These are phyloP conservation scores for Bretschneidera sinensis DNA, from an alignment of 345 rosid species.

Conservation along the genomic window DNA sequence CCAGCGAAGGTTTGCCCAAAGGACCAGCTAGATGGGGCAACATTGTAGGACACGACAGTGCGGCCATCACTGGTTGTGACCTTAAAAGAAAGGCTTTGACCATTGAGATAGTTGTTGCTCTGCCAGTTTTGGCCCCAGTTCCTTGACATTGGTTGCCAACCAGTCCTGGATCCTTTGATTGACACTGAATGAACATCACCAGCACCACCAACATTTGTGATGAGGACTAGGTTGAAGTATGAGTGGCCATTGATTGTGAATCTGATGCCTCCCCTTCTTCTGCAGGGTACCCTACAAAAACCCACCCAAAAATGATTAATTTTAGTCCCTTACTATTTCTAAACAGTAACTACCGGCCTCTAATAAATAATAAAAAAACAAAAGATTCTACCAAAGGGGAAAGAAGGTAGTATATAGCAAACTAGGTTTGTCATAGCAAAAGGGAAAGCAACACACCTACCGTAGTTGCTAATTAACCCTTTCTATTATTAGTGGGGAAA, in stretches of 20 bases:
- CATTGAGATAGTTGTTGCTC: slow-evolving; percentile 59
- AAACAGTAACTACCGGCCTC: too few species aligned
- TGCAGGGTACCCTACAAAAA: slow-evolving; percentile 53
- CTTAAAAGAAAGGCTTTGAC: slow-evolving; percentile 70
- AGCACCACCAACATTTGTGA: slow-evolving; percentile 79
- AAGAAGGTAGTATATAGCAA: not conserved
- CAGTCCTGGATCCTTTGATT: slow-evolving; percentile 61
- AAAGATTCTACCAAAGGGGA: not conserved
- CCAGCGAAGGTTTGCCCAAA: slow-evolving; percentile 76
- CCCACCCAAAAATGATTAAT: too few species aligned
- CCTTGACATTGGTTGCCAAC: slow-evolving; percentile 77
- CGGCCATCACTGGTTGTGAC: slow-evolving; percentile 74
- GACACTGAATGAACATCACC: slow-evolving; percentile 63
- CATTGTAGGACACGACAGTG: slow-evolving; percentile 50
- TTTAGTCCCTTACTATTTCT: too few species aligned
- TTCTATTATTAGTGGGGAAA: too few species aligned
- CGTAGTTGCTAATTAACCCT: too few species aligned
- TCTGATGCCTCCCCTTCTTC: slow-evolving; percentile 65
- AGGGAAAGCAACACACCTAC: too few species aligned
- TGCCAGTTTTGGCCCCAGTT: slow-evolving; percentile 95
- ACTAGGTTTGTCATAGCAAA: not conserved
- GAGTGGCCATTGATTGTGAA: slow-evolving; percentile 79
- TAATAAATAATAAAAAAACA: too few species aligned
- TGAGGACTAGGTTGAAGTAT: slow-evolving; percentile 69
- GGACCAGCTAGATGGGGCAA: slow-evolving; percentile 65